Conservation (phyloP, 805 yeast species). For the Suhomyces sp. region DNA sequence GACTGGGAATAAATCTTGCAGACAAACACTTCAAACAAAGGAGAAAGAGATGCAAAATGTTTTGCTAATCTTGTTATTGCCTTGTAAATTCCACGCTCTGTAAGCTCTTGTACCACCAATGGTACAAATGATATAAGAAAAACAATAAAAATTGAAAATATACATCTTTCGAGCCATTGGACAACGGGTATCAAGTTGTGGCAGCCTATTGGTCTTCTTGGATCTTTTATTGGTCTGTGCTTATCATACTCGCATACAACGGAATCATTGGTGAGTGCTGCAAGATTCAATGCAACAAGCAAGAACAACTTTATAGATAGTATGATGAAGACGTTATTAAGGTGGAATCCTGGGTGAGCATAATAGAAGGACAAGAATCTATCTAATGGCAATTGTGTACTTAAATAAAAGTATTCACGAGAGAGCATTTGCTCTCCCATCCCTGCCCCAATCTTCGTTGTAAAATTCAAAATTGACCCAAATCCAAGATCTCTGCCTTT, state of each 20-base stretch:
- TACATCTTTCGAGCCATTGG: constrained; percentile 72
- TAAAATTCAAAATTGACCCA: constrained; percentile 77
- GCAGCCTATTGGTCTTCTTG: constrained; percentile 67
- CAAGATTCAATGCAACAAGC: constrained; percentile 60
- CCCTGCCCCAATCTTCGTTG: constrained; percentile 85
- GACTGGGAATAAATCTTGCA: constrained; percentile 76
- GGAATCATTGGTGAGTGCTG: constrained; percentile 61
- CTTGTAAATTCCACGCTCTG: constrained; percentile 73
- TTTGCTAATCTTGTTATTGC: constrained; percentile 62
- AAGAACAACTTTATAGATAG: constrained; percentile 57
- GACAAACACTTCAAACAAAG: constrained; percentile 76
- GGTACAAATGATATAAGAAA: constrained; percentile 76
- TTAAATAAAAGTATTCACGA: constrained; percentile 75
- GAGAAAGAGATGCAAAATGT: constrained; percentile 70
- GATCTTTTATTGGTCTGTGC: constrained; percentile 59
- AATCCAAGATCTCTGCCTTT: constrained; percentile 86
- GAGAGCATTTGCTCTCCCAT: constrained; percentile 89
- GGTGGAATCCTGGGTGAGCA: constrained; percentile 85
- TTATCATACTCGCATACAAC: constrained; percentile 60
- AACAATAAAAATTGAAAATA: constrained; percentile 70
- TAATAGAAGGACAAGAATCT: constrained; percentile 77
- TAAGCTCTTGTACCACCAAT: constrained; percentile 70
- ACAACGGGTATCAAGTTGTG: constrained; percentile 67
- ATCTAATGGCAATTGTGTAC: constrained; percentile 74
- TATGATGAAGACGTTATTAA: constrained; percentile 73